phyloP scores from a whole-genome alignment of 1,284 basidiomycete genomes.

The Mixia osmundae region DNA sequence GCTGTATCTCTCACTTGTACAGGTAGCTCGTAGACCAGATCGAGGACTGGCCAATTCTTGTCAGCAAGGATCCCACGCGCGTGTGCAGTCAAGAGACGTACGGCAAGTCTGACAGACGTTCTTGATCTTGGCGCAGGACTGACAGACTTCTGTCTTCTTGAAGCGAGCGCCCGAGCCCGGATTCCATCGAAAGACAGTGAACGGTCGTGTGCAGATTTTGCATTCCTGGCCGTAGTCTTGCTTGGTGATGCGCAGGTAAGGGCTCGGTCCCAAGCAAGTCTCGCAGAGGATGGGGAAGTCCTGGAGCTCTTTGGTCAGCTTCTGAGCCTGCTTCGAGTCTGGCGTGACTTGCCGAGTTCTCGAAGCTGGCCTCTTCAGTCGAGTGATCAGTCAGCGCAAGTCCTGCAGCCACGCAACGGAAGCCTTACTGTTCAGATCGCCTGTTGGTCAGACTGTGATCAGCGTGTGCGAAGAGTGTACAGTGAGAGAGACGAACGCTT shows the following conservation, averaged over 20 bases:
- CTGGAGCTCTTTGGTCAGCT: too few relatives aligned
- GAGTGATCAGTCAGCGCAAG: background rate
- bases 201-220: constrained; percentile 67
- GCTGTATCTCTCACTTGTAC: constrained; percentile 96
- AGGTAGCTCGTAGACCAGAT: constrained; percentile 78
- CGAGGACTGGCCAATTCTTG: too few relatives aligned
- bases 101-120: constrained; percentile 96
- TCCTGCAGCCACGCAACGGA: background rate
- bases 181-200: constrained; percentile 93
- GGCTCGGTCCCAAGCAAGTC: constrained; percentile 41
- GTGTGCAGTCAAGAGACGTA: too few relatives aligned
- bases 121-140: constrained; percentile 95
- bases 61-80: too few relatives aligned
- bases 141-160: constrained; percentile 96
- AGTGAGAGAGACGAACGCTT: background rate
- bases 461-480: background rate
- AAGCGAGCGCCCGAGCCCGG: constrained; percentile 73
- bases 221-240: constrained; percentile 89
- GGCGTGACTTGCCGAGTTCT: too few relatives aligned
- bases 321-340: too few relatives aligned
- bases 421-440: constrained; percentile 1
- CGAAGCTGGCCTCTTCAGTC: background rate
- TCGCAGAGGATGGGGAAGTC: constrained; percentile 19
- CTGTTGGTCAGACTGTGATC: background rate
- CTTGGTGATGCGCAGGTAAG: constrained; percentile 43